Conservation (phyloP, 2,329 filamentous ascomycete genomes). For the Colletotrichum shisoi region DNA sequence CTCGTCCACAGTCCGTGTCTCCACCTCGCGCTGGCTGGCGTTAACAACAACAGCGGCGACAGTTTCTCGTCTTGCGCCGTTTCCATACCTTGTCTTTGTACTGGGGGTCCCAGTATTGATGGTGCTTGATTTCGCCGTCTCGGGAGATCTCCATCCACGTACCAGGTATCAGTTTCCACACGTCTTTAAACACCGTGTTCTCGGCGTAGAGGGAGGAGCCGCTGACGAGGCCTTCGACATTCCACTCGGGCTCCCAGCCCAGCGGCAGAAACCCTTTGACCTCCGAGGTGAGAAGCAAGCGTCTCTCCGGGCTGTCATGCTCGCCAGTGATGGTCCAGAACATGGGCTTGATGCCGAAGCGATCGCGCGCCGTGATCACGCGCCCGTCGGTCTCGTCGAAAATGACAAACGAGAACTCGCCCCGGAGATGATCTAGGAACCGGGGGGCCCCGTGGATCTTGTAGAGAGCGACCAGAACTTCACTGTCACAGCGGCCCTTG, state of each 20-base stretch:
- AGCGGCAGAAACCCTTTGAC: constrained; percentile 62
- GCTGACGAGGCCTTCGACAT: constrained; percentile 56
- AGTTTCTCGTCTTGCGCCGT: not conserved
- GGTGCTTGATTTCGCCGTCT: constrained; percentile 48
- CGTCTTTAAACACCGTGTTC: constrained; percentile 59
- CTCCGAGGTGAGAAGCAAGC: constrained; percentile 60
- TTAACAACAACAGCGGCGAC: not conserved
- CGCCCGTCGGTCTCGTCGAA: constrained; percentile 53
- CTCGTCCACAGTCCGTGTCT: constrained; percentile 57
- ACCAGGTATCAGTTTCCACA: constrained; percentile 55
- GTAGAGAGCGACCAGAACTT: constrained; percentile 63
- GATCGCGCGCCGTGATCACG: constrained; percentile 60
- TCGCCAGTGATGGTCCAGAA: constrained; percentile 53
- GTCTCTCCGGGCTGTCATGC: constrained; percentile 35
- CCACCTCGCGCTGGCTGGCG: constrained; percentile 44
- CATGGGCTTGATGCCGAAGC: constrained; percentile 67
- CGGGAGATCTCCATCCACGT: constrained; percentile 54
- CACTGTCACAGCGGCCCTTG: constrained; percentile 57
- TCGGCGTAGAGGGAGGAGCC: constrained; percentile 55
- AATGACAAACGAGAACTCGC: constrained; percentile 63
- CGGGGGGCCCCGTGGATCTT: constrained; percentile 53
- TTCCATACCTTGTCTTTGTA: constrained; percentile 60
- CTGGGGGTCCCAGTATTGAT: constrained; percentile 62
- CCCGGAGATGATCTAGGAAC: constrained; percentile 55
- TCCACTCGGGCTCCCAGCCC: constrained; percentile 63